A percentile compares a stretch with the other conserved stretches of the same genome.
These are phyloP conservation scores for Tylopilus cervinicoccineus DNA, from an alignment of 768 basidiomycete species.

Conservation along the genomic window DNA sequence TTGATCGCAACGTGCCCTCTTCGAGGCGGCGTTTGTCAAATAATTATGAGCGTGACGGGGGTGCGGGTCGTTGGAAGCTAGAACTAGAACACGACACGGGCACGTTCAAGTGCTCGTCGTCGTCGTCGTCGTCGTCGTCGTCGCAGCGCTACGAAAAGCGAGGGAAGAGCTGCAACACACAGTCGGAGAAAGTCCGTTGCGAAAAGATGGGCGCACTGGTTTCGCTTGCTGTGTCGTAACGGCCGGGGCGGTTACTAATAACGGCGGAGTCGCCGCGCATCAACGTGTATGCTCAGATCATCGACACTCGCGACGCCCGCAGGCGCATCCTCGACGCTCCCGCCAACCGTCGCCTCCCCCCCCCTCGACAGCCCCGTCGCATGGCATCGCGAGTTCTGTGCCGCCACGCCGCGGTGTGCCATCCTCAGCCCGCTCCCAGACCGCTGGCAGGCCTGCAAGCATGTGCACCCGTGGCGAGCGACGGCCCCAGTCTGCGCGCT, in stretches of 20 bases:
- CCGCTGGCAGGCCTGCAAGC: background rate
- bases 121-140: conserved; percentile 8
- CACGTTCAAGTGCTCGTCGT: conserved; percentile 16
- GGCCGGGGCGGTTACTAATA: conserved; percentile 25
- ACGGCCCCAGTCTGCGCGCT: conserved; percentile 20
- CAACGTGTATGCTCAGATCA: no score
- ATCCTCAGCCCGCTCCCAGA: no score
- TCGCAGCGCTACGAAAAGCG: conserved; percentile 9
- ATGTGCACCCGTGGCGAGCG: conserved; percentile 1
- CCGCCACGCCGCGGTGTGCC: background rate
- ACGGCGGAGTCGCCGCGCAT: conserved; percentile 22
- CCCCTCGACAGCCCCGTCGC: background rate
- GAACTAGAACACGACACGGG: conserved; percentile 21
- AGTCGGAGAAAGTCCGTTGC: background rate
- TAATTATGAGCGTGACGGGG: conserved; percentile 30
- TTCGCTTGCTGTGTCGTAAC: conserved; percentile 31
- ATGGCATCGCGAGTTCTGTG: background rate
- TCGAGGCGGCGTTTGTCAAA: conserved; percentile 49
- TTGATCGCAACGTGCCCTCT: conserved; percentile 80
- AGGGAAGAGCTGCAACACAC: conserved; percentile 3
- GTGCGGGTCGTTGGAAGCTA: conserved; percentile 14
- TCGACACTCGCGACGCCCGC: conserved; percentile 8
- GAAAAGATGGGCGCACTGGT: conserved; percentile 30
- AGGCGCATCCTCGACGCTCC: conserved; percentile 2
- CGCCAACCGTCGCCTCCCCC: no score